Evolutionary conservation across 257 asterid genomes (phyloP).

Genomic region (Solanum etuberosum): DNA sequence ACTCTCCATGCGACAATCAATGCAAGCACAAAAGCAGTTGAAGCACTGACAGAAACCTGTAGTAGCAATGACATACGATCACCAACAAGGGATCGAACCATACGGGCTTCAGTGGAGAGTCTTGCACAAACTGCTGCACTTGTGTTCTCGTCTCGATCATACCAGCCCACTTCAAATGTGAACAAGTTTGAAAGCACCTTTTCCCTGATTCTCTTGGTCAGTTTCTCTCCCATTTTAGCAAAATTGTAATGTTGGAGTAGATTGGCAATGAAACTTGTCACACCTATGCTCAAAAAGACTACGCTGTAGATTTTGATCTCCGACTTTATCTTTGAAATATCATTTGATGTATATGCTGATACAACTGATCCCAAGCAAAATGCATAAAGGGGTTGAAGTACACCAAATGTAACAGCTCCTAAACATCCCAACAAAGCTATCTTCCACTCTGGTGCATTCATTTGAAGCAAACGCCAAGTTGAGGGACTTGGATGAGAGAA

Average conservation of each 20-base stretch:
- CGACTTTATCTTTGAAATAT: conserved; percentile 27
- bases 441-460: conserved; percentile 71
- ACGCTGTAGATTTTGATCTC: conserved; percentile 24
- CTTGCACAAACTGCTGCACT: conserved; percentile 54
- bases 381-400: conserved; percentile 51
- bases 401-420: conserved; percentile 51
- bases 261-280: conserved; percentile 39
- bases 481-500: conserved; percentile 14
- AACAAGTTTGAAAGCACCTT: conserved; percentile 32
- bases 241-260: conserved; percentile 63
- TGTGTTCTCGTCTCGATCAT: conserved; percentile 48
- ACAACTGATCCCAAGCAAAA: conserved; percentile 54
- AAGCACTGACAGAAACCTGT: conserved; percentile 47
- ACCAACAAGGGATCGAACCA: conserved; percentile 51
- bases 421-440: conserved; percentile 52
- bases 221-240: conserved; percentile 52
- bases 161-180: conserved; percentile 68
- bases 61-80: conserved; percentile 52
- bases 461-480: conserved; percentile 31
- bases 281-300: conserved; percentile 30
- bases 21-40: conserved; percentile 39
- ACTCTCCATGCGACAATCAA: conserved; percentile 54
- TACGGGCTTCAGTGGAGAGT: conserved; percentile 45
- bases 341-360: conserved; percentile 30
- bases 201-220: conserved; percentile 53